Conservation (phyloP, 1,139 yeast species). For the Lodderomyces margitis region DNA sequence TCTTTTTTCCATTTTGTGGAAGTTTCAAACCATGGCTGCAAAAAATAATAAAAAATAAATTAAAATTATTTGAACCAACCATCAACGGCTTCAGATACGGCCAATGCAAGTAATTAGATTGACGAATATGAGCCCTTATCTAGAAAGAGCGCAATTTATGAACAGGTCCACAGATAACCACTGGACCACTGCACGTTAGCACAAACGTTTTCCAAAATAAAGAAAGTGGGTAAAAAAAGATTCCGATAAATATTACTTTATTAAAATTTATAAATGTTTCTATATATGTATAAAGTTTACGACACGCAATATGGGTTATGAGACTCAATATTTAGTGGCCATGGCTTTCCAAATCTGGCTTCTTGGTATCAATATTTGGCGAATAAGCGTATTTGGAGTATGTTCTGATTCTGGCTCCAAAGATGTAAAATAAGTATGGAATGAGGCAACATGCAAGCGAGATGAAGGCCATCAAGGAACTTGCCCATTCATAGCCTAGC, state of each 20-base stretch:
- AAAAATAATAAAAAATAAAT: too few relatives aligned
- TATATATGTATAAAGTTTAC: not conserved
- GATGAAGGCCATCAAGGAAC: constrained; percentile 62
- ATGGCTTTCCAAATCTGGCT: constrained; percentile 5
- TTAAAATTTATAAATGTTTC: not conserved
- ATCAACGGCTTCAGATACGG: not conserved
- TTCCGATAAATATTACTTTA: not conserved
- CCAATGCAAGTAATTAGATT: not conserved
- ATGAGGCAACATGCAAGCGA: constrained; percentile 61
- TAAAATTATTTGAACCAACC: not conserved
- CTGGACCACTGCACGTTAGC: too few relatives aligned
- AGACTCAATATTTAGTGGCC: constrained; percentile 6
- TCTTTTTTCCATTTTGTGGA: too few relatives aligned
- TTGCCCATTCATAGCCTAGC: constrained; percentile 71
- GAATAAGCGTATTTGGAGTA: constrained; percentile 52
- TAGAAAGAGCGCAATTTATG: not conserved
- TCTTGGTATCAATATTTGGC: constrained; percentile 25
- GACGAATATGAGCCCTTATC: not conserved
- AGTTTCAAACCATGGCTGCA: constrained; percentile 1
- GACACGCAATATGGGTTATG: too few relatives aligned
- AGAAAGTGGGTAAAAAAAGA: too few relatives aligned
- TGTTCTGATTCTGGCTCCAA: constrained; percentile 53
- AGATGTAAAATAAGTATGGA: constrained; percentile 53
- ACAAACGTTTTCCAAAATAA: not conserved
- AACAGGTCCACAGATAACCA: not conserved